Evolutionary conservation across 345 rosid genomes (phyloP), one percentile per base, ranked within the genome.

Genomic region (Salix exigua): DNA sequence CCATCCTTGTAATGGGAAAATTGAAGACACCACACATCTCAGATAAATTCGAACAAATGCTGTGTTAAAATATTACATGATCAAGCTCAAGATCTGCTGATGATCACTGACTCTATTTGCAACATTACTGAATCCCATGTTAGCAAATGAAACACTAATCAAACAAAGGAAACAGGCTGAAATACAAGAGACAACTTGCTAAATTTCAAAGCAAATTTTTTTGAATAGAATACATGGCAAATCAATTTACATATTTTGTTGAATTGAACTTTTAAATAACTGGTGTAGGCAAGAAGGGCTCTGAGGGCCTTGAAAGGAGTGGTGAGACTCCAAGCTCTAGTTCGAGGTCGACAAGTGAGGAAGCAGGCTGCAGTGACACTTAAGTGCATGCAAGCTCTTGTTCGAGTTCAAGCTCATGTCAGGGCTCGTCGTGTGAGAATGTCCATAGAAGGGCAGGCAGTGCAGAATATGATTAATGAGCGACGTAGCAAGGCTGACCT

Each of bases 341-440:
- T 91, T 64, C 90, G 99, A 62, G 99, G 97, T 37, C 77, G 98
- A 72, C 97, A 93, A 77, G 97, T 93, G 80, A 91, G 99, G 87
- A 96, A 96, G 80, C 99, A 96, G 71, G 99, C 98, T 31, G 98
- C 97, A 35, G 98, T 93, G 50, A 96, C 98, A 28, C 85, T 96
- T 26, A 90, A 92, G 82, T 93, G 98, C 73, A 96, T 96, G 98
- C 99, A 96, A 83, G 99, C 99, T 82, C 92, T 95, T 4, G 97
- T 93, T 40, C 81, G 99, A 38, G 97, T 93, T n/a, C 99, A 95
- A 70, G 98, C 99, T 50, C 88, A 97, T 37, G 97, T 93, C 9
- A 87, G 99, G 86, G 99, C 99, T 68, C 93, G 92, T 50, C 92
- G 88, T 16, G 99, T 93, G 6, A 82, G 99, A 42, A 88, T 93